Percentiles rank a stretch among this genome's conserved stretches.
Evolutionary conservation across 164 flowering plant genomes (phyloP).

Genomic region (Echeveria elegans): DNA sequence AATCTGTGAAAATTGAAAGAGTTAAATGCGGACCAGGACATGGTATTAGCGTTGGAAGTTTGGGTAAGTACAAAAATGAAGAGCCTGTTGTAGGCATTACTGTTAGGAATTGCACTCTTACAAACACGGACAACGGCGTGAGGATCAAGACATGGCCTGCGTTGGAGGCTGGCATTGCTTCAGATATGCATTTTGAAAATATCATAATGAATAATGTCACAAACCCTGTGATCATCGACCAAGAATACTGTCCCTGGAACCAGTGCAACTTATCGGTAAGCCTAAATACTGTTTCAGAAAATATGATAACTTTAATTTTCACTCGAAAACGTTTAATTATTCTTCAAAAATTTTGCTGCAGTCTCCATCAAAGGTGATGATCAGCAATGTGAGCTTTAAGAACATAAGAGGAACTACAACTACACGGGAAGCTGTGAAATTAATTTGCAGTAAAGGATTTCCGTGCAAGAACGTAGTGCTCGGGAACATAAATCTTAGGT

Average conservation of each 20-base stretch:
- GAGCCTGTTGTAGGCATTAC: constrained; percentile 19
- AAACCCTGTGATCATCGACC: constrained; percentile 45
- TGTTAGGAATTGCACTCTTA: constrained; percentile 32
- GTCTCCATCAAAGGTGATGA: constrained; percentile 32
- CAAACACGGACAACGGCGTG: constrained; percentile 29
- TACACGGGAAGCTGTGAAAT: constrained; percentile 16
- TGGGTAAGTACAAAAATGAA: constrained; percentile 35
- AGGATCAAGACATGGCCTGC: constrained; percentile 46
- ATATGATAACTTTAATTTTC: no score
- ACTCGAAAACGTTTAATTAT: neutral
- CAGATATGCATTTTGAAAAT: constrained; percentile 27
- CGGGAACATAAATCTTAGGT: constrained; percentile 27
- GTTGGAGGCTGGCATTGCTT: constrained; percentile 15
- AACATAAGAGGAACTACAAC: constrained; percentile 37
- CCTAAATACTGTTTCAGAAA: neutral
- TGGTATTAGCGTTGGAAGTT: constrained; percentile 51
- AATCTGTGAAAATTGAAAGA: neutral
- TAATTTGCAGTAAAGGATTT: constrained; percentile 28
- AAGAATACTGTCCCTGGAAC: constrained; percentile 42
- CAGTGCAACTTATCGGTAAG: constrained; percentile 23
- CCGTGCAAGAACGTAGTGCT: constrained; percentile 35
- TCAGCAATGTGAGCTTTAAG: constrained; percentile 29
- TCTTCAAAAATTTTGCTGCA: neutral
- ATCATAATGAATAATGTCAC: constrained; percentile 31
- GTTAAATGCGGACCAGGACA: constrained; percentile 55